Conservation (phyloP, 2,329 filamentous ascomycete species). For the Rachicladosporium sp. region DNA sequence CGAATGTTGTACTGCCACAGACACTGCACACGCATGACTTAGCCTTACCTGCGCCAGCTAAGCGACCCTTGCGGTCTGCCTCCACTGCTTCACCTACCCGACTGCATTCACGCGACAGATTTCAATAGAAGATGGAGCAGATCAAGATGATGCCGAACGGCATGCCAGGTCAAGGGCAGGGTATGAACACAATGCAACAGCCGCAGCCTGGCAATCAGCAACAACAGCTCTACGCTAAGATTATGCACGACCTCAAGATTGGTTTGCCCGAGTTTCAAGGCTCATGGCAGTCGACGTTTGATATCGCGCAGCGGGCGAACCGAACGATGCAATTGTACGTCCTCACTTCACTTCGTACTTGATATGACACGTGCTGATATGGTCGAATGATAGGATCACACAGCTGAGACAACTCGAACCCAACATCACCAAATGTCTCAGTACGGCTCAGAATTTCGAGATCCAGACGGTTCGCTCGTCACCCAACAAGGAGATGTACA, state of each 20-base stretch:
- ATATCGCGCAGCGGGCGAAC: slow-evolving; percentile 16
- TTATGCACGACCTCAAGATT: slow-evolving; percentile 15
- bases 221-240: slow-evolving; percentile 14
- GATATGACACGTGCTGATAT: background rate
- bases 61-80: no score
- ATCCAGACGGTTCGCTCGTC: slow-evolving; percentile 11
- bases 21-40: no score
- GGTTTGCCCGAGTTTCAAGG: slow-evolving; percentile 9
- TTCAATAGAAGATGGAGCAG: slow-evolving; percentile 3
- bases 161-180: slow-evolving; percentile 7
- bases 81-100: background rate
- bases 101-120: background rate
- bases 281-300: slow-evolving; percentile 23
- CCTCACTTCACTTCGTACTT: background rate
- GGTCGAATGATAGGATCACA: slow-evolving; percentile 9
- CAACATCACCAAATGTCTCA: slow-evolving; percentile 13
- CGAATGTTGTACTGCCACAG: no score
- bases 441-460: slow-evolving; percentile 18
- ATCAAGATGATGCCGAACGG: slow-evolving; percentile 8
- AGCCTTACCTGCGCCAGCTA: no score
- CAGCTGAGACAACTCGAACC: slow-evolving; percentile 12
- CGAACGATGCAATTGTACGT: slow-evolving; percentile 24
- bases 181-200: slow-evolving; percentile 17
- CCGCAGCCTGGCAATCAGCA: slow-evolving; percentile 14
- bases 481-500: slow-evolving; percentile 17